Evolutionary conservation across 2,329 filamentous ascomycete species (phyloP).

Genomic region (Didymella lethalis): DNA sequence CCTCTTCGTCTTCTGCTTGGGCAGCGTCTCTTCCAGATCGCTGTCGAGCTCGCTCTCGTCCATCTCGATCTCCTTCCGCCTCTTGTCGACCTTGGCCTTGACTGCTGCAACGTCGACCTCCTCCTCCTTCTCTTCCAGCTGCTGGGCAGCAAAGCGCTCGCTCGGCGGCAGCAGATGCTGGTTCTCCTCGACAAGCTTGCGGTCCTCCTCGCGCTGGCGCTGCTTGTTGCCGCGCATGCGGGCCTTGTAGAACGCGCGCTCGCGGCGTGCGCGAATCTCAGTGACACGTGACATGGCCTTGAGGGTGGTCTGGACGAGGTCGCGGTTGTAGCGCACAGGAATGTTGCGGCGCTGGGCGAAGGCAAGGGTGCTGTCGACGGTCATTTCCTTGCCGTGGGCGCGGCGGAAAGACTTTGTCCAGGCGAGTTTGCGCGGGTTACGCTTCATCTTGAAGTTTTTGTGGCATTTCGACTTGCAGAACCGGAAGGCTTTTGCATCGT

Average conservation of each 20-base stretch:
- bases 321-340: conserved; percentile 93
- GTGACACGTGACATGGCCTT: conserved; percentile 89
- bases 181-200: conserved; percentile 90
- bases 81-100: conserved; percentile 62
- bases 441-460: conserved; percentile 93
- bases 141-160: conserved; percentile 54
- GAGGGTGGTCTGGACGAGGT: conserved; percentile 85
- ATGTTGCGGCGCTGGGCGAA: conserved; percentile 94
- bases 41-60: conserved; percentile 56
- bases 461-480: conserved; percentile 69
- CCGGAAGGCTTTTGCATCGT: conserved; percentile 69
- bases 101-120: conserved; percentile 54
- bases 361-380: conserved; percentile 90
- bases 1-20: conserved; percentile 56
- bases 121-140: conserved; percentile 68
- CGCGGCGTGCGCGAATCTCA: conserved; percentile 83
- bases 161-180: conserved; percentile 82
- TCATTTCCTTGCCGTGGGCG: conserved; percentile 68
- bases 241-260: conserved; percentile 92
- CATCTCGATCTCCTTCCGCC: conserved; percentile 71
- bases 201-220: conserved; percentile 77
- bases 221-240: conserved; percentile 91
- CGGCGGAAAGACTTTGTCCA: conserved; percentile 64
- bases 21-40: conserved; percentile 46
- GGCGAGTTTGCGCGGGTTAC: conserved; percentile 93